Conservation (phyloP, 2,329 filamentous ascomycete species). For the Epichloe sylvatica region DNA sequence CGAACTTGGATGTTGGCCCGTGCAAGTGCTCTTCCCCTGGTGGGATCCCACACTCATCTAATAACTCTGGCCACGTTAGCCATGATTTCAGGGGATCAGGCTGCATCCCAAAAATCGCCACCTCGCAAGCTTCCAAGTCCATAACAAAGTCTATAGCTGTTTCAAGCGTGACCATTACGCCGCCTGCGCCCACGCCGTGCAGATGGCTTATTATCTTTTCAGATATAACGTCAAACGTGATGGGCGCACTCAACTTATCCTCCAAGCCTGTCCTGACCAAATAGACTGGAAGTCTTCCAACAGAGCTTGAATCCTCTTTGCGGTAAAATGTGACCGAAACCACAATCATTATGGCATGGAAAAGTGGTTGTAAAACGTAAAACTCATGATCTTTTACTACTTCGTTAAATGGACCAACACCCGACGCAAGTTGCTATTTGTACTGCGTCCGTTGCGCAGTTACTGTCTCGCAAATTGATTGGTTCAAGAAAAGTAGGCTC, state of each 20-base stretch:
- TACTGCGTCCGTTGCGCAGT: neutral
- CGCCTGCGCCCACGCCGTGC: neutral
- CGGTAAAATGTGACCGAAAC: neutral
- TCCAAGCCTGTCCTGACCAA: slow-evolving; percentile 1
- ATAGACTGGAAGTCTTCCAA: neutral
- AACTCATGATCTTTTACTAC: neutral
- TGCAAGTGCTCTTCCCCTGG: neutral
- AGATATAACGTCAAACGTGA: slow-evolving; percentile 5
- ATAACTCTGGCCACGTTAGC: neutral
- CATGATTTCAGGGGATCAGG: neutral
- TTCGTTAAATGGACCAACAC: too few species aligned
- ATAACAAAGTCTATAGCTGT: slow-evolving; percentile 7
- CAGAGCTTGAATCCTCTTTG: neutral
- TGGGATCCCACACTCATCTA: neutral
- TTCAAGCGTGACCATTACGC: slow-evolving; percentile 3
- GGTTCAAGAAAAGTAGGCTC: slow-evolving; percentile 1
- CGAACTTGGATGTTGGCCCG: neutral
- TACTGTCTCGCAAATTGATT: neutral
- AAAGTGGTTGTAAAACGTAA: neutral
- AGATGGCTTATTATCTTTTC: neutral
- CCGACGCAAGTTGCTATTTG: neutral
- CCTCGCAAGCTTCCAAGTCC: slow-evolving; percentile 5
- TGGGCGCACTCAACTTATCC: slow-evolving; percentile 5
- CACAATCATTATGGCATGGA: neutral
- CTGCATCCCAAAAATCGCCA: slow-evolving; percentile 1